These are phyloP conservation scores for Xylaria bambusicola DNA, from an alignment of 495 filamentous ascomycete genomes.

Conservation along the genomic window DNA sequence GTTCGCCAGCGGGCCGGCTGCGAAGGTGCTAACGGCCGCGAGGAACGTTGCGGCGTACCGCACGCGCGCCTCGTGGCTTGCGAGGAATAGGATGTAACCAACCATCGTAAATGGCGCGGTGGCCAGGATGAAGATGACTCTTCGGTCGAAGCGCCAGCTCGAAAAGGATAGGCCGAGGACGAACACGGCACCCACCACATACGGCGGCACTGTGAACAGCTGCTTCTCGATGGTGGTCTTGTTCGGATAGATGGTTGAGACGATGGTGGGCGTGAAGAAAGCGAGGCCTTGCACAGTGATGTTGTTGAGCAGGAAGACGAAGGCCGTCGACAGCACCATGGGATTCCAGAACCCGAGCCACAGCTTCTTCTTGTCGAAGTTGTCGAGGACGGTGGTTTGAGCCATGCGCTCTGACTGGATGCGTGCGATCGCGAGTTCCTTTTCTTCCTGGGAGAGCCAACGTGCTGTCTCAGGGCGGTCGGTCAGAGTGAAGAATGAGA, in stretches of 20 bases:
- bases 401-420: constrained; percentile 66
- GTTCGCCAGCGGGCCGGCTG: constrained; percentile 64
- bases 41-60: constrained; percentile 75
- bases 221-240: constrained; percentile 59
- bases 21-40: constrained; percentile 67
- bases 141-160: constrained; percentile 59
- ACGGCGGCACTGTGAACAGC: constrained; percentile 71
- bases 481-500: constrained; percentile 58
- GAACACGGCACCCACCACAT: constrained; percentile 69
- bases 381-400: constrained; percentile 66
- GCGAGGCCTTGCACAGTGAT: constrained; percentile 75
- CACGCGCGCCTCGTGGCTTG: constrained; percentile 49
- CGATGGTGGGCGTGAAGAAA: constrained; percentile 74
- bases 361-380: constrained; percentile 62
- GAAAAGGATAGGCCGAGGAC: constrained; percentile 62
- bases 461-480: constrained; percentile 61
- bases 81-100: constrained; percentile 75
- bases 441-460: constrained; percentile 61
- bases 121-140: constrained; percentile 64
- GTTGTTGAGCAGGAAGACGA: constrained; percentile 71
- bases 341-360: constrained; percentile 61
- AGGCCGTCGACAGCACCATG: constrained; percentile 64
- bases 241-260: constrained; percentile 65
- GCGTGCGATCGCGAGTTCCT: constrained; percentile 51
- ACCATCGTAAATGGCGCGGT: constrained; percentile 59